Evolutionary conservation across 1,284 basidiomycete genomes (phyloP), one percentile per base, ranked within the genome.

Genomic region (Puccinia brachypodii): DNA sequence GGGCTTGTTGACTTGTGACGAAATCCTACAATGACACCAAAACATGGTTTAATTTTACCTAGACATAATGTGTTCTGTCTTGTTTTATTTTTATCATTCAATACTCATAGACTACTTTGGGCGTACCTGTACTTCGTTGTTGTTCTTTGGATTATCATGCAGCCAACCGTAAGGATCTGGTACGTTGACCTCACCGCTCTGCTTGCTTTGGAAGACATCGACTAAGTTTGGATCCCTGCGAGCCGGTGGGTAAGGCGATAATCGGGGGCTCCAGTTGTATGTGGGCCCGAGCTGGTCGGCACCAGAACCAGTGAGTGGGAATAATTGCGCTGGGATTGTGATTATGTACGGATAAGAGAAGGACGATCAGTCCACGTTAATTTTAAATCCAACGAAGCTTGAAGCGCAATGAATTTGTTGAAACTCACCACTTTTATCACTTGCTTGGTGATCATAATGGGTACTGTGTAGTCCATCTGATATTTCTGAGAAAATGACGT

Each of bases 121-220:
- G 38, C 81, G 40, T 50, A 82, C 78, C 71, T 74, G 58, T 11
- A 64, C 72, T 58, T 79, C 69, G 6, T 66, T 47, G 44, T 44
- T 72, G 25, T 81, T 19, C n/a, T 68, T 66, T 2, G 76, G 76
- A 9, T 60, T 75, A n/a, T 62, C 14, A 83, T 93, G 92, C 22
- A 93, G 88, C 91, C 92, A 92, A 66, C 89, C 87, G 87, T 93
- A 94, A 8, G 92, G 92, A 86, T 94, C 92, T 2, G 87, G 85
- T 0, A 94, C 90, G 64, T 87, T 87, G 58, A 93, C 90, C 28
- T 9, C 7, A 69, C 90, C 85, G 28, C 91, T 92, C 40, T 88
- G 86, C 84, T 90, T 89, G 86, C 91, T 92, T 85, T 91, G 89
- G 86, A 93, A 92, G 76, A 91, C 87, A 85, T 91, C 90, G 84